These are phyloP conservation scores for Pichia sp. DNA, from an alignment of 1,139 yeast species.

Conservation along the genomic window DNA sequence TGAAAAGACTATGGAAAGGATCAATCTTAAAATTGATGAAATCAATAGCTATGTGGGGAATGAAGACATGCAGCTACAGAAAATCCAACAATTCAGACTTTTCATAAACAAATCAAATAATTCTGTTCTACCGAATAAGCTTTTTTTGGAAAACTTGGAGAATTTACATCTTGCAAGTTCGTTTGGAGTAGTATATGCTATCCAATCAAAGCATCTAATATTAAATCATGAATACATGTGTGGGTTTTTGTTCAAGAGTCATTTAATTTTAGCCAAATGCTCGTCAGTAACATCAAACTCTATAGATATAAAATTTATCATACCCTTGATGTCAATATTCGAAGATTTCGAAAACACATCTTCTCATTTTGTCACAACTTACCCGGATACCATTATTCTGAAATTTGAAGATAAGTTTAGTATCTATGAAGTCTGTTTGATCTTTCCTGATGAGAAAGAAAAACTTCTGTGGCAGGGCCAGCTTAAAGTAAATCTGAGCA, in stretches of 20 bases:
- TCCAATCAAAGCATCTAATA: slow-evolving; percentile 21
- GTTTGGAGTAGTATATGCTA: slow-evolving; percentile 39
- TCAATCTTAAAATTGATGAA: slow-evolving; percentile 30
- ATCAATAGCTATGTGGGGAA: slow-evolving; percentile 33
- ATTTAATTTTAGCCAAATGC: slow-evolving; percentile 37
- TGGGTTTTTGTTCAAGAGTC: slow-evolving; percentile 48
- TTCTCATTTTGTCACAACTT: slow-evolving; percentile 28
- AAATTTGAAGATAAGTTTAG: slow-evolving; percentile 41
- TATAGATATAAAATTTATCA: slow-evolving; percentile 40
- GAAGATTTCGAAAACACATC: slow-evolving; percentile 9
- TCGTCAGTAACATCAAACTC: slow-evolving; percentile 21
- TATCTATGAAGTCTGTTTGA: slow-evolving; percentile 45
- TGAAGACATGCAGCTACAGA: slow-evolving; percentile 15
- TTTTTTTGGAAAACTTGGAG: slow-evolving; percentile 32
- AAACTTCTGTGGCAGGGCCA: slow-evolving; percentile 39
- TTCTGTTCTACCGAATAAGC: slow-evolving; percentile 2
- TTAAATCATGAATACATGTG: slow-evolving; percentile 33
- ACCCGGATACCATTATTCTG: slow-evolving; percentile 39
- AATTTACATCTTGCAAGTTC: slow-evolving; percentile 34
- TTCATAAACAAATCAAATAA: slow-evolving; percentile 23
- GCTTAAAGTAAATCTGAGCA: slow-evolving; percentile 11
- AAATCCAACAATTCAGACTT: slow-evolving; percentile 15
- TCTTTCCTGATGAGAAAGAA: slow-evolving; percentile 37
- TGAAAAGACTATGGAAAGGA: slow-evolving; percentile 9
- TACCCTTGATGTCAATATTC: slow-evolving; percentile 42